A percentile compares a stretch with the other conserved stretches of the same genome.
Evolutionary conservation across 768 basidiomycete species (phyloP).

Genomic region (Mrakia hoshinonis): DNA sequence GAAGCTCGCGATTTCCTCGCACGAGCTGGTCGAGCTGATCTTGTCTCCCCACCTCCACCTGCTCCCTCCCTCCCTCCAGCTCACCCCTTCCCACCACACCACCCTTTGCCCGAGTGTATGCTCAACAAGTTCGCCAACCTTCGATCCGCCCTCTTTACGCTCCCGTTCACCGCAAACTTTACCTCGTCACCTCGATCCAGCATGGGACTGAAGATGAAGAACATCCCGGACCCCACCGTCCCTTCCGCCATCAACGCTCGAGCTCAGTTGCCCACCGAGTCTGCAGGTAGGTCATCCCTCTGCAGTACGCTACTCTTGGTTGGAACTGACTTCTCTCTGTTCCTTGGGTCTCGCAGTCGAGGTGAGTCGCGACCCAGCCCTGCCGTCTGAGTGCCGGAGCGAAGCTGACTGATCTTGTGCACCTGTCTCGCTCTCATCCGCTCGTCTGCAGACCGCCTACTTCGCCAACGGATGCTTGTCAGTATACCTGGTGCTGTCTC

Average conservation of each 20-base stretch:
- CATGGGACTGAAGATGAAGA: conserved; percentile 4
- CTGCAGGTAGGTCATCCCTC: neutral
- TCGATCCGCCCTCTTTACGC: conserved; percentile 1
- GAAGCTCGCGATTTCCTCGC: too few relatives aligned
- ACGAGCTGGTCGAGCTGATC: too few relatives aligned
- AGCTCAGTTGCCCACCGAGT: neutral
- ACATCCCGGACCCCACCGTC: conserved; percentile 21
- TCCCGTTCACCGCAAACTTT: conserved; percentile 1
- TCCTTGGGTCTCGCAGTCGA: neutral
- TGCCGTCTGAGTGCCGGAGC: neutral
- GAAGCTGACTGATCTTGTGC: conserved; percentile 25
- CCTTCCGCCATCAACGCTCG: conserved; percentile 13
- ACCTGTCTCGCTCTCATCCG: neutral
- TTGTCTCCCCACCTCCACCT: neutral
- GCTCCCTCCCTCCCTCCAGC: neutral
- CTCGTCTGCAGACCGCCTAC: neutral
- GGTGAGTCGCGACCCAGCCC: neutral
- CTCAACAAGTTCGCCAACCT: conserved; percentile 10
- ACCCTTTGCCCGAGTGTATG: neutral
- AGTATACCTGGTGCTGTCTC: neutral
- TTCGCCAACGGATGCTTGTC: conserved; percentile 20
- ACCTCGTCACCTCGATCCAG: neutral
- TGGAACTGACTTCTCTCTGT: neutral
- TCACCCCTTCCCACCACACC: neutral
- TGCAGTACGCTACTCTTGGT: neutral